A percentile compares a stretch with the other conserved stretches of the same genome.
Conservation (phyloP, 495 filamentous ascomycete genomes). For the Talaromyces liani region DNA sequence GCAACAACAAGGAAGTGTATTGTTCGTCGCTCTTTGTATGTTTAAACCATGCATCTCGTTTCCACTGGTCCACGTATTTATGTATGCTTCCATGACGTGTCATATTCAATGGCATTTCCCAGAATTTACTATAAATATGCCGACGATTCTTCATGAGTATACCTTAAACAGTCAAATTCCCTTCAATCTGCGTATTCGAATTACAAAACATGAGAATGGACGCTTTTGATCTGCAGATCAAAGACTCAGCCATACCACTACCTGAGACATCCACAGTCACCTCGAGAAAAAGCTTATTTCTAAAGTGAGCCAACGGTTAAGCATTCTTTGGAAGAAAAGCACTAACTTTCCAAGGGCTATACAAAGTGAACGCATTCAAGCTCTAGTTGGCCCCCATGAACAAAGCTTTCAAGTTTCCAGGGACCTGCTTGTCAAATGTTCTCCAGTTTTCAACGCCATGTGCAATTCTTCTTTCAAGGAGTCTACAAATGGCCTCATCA, state of each 20-base stretch:
- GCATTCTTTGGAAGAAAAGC: too few species aligned
- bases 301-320: too few species aligned
- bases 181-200: not conserved
- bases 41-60: not conserved
- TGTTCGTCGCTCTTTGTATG: not conserved
- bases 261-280: too few species aligned
- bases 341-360: too few species aligned
- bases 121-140: not conserved
- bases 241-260: too few species aligned
- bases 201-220: not conserved
- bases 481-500: not conserved
- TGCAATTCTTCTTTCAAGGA: not conserved
- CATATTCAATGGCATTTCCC: not conserved
- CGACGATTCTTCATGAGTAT: not conserved
- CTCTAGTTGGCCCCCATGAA: not conserved
- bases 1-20: not conserved
- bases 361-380: too few species aligned
- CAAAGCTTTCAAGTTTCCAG: not conserved
- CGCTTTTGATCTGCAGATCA: not conserved
- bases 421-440: not conserved
- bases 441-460: not conserved
- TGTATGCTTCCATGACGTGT: not conserved
- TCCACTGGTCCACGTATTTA: not conserved
- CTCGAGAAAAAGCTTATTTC: too few species aligned
- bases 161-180: not conserved